These are phyloP conservation scores for Anisogramma anomala DNA, from an alignment of 2,329 filamentous ascomycete species.

Conservation along the genomic window DNA sequence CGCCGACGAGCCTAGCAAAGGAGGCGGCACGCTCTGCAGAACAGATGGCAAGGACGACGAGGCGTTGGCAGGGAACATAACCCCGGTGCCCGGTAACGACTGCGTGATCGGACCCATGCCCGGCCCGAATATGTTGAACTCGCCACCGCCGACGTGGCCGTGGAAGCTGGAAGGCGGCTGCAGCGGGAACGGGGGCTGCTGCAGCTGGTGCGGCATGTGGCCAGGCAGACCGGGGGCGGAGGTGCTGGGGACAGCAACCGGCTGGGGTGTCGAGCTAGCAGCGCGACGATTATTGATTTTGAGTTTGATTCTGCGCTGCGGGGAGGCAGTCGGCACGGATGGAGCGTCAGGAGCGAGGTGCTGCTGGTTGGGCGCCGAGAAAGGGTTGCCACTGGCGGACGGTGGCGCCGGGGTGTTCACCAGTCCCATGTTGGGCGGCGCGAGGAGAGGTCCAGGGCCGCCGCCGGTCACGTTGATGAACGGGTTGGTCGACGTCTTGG, in stretches of 20 bases:
- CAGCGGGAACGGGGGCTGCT: slow-evolving; percentile 1
- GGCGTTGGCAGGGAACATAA: slow-evolving; percentile 7
- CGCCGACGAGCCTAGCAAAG: background rate
- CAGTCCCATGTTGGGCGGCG: slow-evolving; percentile 10
- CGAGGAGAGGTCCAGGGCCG: slow-evolving; percentile 12
- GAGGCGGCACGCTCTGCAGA: slow-evolving; percentile 3
- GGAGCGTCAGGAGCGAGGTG: slow-evolving; percentile 7
- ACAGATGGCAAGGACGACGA: slow-evolving; percentile 10
- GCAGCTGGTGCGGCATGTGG: slow-evolving; percentile 2
- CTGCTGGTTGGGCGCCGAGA: slow-evolving; percentile 10
- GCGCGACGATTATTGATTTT: slow-evolving; percentile 10
- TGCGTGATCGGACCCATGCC: slow-evolving; percentile 1
- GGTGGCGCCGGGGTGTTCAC: slow-evolving; percentile 5
- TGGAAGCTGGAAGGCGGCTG: slow-evolving; percentile 12
- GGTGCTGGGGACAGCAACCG: no score
- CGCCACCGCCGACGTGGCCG: slow-evolving; percentile 6
- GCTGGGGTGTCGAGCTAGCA: slow-evolving; percentile 9
- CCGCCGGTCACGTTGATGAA: slow-evolving; percentile 14
- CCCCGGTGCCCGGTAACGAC: slow-evolving; percentile 5
- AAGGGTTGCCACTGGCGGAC: slow-evolving; percentile 13
- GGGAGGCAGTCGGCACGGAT: slow-evolving; percentile 5
- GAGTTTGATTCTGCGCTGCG: slow-evolving; percentile 8
- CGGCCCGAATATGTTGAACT: slow-evolving; percentile 7
- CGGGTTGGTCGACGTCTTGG: slow-evolving; percentile 8
- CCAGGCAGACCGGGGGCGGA: slow-evolving; percentile 6